Percentiles rank a stretch among this genome's conserved stretches.
phyloP scores from a whole-genome alignment of 768 basidiomycete genomes.

The Mycena pura region DNA sequence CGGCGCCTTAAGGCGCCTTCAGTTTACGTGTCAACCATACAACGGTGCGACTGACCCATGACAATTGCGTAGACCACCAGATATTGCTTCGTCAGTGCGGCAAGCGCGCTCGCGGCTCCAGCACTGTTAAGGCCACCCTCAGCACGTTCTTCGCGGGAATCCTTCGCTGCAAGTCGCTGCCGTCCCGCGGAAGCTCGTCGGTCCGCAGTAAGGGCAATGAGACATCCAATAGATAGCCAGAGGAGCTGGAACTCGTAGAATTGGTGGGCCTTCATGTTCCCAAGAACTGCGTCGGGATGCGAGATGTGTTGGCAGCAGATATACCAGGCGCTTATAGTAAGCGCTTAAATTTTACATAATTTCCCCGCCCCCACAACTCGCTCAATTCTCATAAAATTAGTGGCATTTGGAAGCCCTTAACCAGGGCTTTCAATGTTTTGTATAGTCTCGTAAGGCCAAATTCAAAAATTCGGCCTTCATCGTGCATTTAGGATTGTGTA shows the following conservation, averaged over 20 bases:
- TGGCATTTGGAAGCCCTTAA: too few relatives aligned
- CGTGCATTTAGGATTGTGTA: too few relatives aligned
- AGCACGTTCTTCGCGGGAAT: slow-evolving; percentile 32
- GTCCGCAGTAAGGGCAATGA: slow-evolving; percentile 41
- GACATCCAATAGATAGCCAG: slow-evolving; percentile 39
- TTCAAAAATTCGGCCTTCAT: too few relatives aligned
- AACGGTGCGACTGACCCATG: slow-evolving; percentile 59
- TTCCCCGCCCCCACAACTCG: too few relatives aligned
- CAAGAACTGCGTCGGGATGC: too few relatives aligned
- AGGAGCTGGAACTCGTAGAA: slow-evolving; percentile 48
- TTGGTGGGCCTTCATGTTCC: neutral
- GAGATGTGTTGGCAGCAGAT: too few relatives aligned
- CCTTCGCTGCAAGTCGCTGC: slow-evolving; percentile 29
- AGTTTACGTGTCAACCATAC: slow-evolving; percentile 4
- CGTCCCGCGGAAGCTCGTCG: slow-evolving; percentile 31
- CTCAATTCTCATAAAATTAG: too few relatives aligned
- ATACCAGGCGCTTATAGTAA: too few relatives aligned
- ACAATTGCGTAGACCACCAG: slow-evolving; percentile 73
- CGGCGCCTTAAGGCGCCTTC: slow-evolving; percentile 55
- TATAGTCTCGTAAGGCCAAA: too few relatives aligned
- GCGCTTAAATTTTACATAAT: too few relatives aligned
- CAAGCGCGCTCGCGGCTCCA: slow-evolving; percentile 32
- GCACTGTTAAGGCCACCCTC: slow-evolving; percentile 37
- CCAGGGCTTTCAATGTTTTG: too few relatives aligned
- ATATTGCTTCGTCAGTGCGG: slow-evolving; percentile 55